phyloP scores from a whole-genome alignment of 495 filamentous ascomycete species.

The Apodospora peruviana region DNA sequence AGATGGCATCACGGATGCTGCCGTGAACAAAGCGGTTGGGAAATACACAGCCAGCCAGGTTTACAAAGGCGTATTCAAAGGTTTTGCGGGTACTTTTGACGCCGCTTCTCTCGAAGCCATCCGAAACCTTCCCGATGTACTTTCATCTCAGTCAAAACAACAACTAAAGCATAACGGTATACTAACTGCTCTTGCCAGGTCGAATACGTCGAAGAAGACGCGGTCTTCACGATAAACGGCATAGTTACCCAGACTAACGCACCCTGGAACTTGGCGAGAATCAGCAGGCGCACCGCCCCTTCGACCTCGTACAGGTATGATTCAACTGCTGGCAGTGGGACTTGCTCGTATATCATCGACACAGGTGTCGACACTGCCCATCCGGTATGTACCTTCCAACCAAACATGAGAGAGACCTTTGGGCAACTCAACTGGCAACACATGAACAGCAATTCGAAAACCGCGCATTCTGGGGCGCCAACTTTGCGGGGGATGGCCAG shows the following conservation, averaged over 20 bases:
- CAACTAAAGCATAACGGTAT: too few relatives aligned
- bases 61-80: conserved; percentile 36
- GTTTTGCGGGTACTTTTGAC: conserved; percentile 34
- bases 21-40: conserved; percentile 27
- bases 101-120: conserved; percentile 31
- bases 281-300: conserved; percentile 49
- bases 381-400: conserved; percentile 25
- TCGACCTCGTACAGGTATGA: conserved; percentile 54
- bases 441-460: conserved; percentile 43
- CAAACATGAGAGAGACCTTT: conserved; percentile 3
- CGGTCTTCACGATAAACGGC: conserved; percentile 34
- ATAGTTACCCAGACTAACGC: conserved; percentile 42
- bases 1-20: conserved; percentile 31
- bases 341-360: conserved; percentile 56
- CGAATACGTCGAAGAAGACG: conserved; percentile 31
- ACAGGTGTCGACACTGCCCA: conserved; percentile 53
- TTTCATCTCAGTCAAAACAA: neutral
- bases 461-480: conserved; percentile 43
- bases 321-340: conserved; percentile 49
- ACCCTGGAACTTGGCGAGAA: conserved; percentile 54
- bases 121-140: conserved; percentile 37
- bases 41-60: conserved; percentile 30
- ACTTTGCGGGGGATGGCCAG: conserved; percentile 25
- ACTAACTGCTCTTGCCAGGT: conserved; percentile 3
- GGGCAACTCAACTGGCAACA: neutral